These are phyloP conservation scores for Cyberlindnera lachancei DNA, from an alignment of 805 yeast species.

Conservation along the genomic window DNA sequence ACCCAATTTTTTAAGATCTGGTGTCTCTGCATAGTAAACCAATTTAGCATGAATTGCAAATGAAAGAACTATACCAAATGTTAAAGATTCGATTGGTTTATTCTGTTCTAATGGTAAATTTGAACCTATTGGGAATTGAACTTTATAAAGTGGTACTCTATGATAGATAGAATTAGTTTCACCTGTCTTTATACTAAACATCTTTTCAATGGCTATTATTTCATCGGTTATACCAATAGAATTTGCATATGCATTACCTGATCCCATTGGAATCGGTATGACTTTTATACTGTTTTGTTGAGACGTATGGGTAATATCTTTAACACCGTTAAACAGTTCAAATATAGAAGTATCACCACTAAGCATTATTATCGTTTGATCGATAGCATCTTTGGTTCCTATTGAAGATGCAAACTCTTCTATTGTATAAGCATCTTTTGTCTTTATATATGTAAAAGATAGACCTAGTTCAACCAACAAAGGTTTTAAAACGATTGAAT, in stretches of 20 bases:
- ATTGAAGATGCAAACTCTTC: conserved; percentile 35
- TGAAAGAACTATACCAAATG: conserved; percentile 59
- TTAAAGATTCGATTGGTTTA: conserved; percentile 6
- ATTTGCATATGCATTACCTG: conserved; percentile 76
- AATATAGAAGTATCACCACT: conserved; percentile 85
- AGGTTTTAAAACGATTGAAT: conserved; percentile 37
- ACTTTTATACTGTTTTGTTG: conserved; percentile 13
- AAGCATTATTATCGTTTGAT: conserved; percentile 46
- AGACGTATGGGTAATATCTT: conserved; percentile 22
- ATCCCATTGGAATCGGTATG: conserved; percentile 61
- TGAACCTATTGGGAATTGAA: conserved; percentile 23
- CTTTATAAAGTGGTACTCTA: conserved; percentile 27
- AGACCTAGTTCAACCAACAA: conserved; percentile 33
- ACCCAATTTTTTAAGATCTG: conserved; percentile 59
- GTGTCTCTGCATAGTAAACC: conserved; percentile 72
- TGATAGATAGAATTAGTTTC: conserved; percentile 6
- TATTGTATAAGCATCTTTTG: conserved; percentile 34
- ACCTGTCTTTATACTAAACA: no score
- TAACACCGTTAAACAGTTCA: conserved; percentile 56
- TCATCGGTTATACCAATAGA: conserved; percentile 41
- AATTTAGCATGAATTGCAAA: conserved; percentile 85
- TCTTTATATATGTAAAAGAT: conserved; percentile 33
- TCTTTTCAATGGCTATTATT: conserved; percentile 27
- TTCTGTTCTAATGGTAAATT: background rate
- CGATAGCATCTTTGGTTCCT: conserved; percentile 17